Evolutionary conservation across 768 basidiomycete species (phyloP), one percentile per base, ranked within the genome.

Genomic region (Boletales sp.): DNA sequence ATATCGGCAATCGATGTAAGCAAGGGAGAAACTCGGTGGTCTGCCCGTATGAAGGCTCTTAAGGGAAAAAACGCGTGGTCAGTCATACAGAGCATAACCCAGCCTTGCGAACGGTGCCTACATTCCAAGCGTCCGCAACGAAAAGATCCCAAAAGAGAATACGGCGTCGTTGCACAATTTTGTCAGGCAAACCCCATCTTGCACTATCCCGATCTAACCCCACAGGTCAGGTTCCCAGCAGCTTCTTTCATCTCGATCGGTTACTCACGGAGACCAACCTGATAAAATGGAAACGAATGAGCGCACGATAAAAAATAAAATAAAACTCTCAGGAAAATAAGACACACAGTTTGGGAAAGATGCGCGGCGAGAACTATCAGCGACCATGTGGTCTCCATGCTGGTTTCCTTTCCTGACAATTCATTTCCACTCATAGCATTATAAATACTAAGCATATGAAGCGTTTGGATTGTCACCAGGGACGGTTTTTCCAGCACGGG

Each of bases 141-240:
- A 87, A 89, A 10, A 88, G 71, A 60, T 89, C 85, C 87, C 87
- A 90, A 68, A 90, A 89, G 10, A 87, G 68, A 30, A 82, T 70
- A 4, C 86, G 77, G 9, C 87, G 76, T 27, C 86, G 70, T 53
- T 85, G 76, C 0, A 88, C 81, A 56, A 82, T 77, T 60, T 80
- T 80, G 2, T 77, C 68, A 6, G 79, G 72, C n/a, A 89, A 66
- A 2, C 73, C 77, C 85, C 85, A 87, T 47, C 80, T 69, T 13
- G 73, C 74, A 51, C 82, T 82, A 54, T 87, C 85, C 41, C 86
- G 80, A 62, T 86, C 84, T 59, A 51, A 38, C 36, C 43, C 49
- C 58, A 49, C 44, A 8, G 34, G 17, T 39, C 63, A 47, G 60
- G 48, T 38, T 35, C 40, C 44, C 27, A n/a, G 37, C 36, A 39